Evolutionary conservation across 140 eudicot genomes (phyloP).

Genomic region (Flaveria floridana): DNA sequence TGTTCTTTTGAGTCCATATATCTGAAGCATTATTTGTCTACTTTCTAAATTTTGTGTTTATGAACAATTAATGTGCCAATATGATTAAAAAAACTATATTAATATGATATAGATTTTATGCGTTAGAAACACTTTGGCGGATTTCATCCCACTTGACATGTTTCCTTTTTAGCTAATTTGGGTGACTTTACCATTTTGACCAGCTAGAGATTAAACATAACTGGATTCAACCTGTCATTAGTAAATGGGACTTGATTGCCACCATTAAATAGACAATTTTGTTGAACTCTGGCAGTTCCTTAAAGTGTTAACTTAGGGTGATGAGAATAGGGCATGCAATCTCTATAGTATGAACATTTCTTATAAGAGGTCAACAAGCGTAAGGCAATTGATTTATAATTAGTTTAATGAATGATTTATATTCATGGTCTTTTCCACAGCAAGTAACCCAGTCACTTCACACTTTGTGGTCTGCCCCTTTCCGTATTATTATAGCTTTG

Average conservation of each 20-base stretch:
- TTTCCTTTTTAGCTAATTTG: slow-evolving; percentile 6
- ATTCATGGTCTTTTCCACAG: slow-evolving; percentile 42
- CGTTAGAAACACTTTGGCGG: not conserved
- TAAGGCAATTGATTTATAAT: slow-evolving; percentile 8
- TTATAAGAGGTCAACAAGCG: not conserved
- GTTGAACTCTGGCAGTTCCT: not conserved
- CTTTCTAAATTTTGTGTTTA: not conserved
- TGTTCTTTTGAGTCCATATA: not conserved
- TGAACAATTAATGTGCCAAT: not conserved
- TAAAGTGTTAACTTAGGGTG: not conserved
- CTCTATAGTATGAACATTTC: not conserved
- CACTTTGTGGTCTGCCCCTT: slow-evolving; percentile 92
- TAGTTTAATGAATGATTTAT: slow-evolving; percentile 25
- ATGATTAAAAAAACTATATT: not conserved
- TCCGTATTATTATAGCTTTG: slow-evolving; percentile 78
- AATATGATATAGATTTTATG: not conserved
- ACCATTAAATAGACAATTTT: not conserved
- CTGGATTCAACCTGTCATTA: not conserved
- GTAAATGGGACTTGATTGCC: not conserved
- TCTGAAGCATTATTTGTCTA: not conserved
- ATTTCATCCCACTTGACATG: not conserved
- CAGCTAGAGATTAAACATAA: not conserved
- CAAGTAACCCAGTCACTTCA: slow-evolving; percentile 87
- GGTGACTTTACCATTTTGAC: not conserved
- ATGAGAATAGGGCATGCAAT: slow-evolving; percentile 1